Evolutionary conservation across 768 basidiomycete genomes (phyloP), one percentile per base, ranked within the genome.

Genomic region (Sutorius australiensis): DNA sequence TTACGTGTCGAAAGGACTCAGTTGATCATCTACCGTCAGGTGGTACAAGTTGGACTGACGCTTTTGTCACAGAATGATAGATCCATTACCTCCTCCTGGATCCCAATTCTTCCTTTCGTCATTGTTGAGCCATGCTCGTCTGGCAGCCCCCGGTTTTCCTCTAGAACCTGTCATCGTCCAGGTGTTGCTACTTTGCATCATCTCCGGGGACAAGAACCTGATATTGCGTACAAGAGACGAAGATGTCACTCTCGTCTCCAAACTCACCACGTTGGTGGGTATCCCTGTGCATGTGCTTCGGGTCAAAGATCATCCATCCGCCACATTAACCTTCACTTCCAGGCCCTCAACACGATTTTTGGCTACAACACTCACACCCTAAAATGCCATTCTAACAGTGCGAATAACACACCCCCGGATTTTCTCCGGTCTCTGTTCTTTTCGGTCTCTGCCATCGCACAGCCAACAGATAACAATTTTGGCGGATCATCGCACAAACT

Each of bases 161-260:
- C 51, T 87, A 3, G 86, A 89, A 48, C 74, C 80, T 10, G 77
- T 81, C 47, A 77, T 88, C 38, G 68, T 89, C 19, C 85, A 84
- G 63, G 81, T 84, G 19, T 69, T 89, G 14, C 77, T 89, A 30
- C 77, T 85, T 4, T 86, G 80, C 63, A 72, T 89, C 43, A 70
- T 86, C 33, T 76, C 86, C 3, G 80, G 80, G 1, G 73, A 83
- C 59, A 82, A 78, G 56, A 76, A 88, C 64, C 70, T 90, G 28
- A 74, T 91, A 50, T 70, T 91, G 16, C 77, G 84, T 40, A 80
- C 86, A 2, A 74, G 73, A 11, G 82, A 84, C 56, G 84, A 87
- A 50, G 89, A 90, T 54, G 68, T 89, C 31, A 62, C 74, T 24
- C 63, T 82, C 8, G 81, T 87, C 27, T 75, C 78, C 32, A 83